Base-by-base conservation (phyloP, 805 yeast species). In the Wickerhamiella azymoides region DNA sequence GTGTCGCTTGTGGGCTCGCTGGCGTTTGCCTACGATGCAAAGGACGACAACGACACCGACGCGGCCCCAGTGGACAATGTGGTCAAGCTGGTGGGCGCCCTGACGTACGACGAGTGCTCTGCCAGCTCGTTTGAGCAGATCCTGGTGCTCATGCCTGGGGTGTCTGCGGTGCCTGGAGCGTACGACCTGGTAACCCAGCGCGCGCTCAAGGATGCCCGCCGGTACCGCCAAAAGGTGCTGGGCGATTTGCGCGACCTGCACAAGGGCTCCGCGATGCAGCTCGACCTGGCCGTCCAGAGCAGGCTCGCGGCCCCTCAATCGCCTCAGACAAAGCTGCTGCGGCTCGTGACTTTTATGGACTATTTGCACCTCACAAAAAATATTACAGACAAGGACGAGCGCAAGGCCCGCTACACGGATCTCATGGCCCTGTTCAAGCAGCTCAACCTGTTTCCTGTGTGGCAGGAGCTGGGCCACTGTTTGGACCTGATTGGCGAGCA, bases 331-430 rank as follows among this genome's bases (percentile, higher is more conserved):
- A 86, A 85, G 56, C 63, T 92, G n/a, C 66, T 89, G 46, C 71
- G 95, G 43, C 78, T 85, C 2, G 67, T 88, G 49, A 86, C 96
- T 1, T 94, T 96, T 0, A 69, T 88, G 48, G 96, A 88, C 55
- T 84, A 80, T 54, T 67, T 88, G 57, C 81, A 75, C 60, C 84
- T 79, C 44, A 57, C 68, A 0, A 63, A 46, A 26, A 39, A 40
- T 6, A 27, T 37, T 16, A 6, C n/a, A 5, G 13, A 16, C 3
- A n/a, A 16, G 6, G 55, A 57, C 35, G 57, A 58, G 11, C 41
- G 40, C 19, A 49, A 40, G 21, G 28, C 28, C 9, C 44, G 47
- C 53, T 56, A 42, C 48, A 54, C 57, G 30, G 55, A 53, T 18
- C 40, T 50, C 19, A 49, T 54, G 16, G 51, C 52, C 44, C 40